Evolutionary conservation across 176 grass and related monocot species (phyloP), one percentile per base, ranked within the genome.

Genomic region (Panicum miliaceum): DNA sequence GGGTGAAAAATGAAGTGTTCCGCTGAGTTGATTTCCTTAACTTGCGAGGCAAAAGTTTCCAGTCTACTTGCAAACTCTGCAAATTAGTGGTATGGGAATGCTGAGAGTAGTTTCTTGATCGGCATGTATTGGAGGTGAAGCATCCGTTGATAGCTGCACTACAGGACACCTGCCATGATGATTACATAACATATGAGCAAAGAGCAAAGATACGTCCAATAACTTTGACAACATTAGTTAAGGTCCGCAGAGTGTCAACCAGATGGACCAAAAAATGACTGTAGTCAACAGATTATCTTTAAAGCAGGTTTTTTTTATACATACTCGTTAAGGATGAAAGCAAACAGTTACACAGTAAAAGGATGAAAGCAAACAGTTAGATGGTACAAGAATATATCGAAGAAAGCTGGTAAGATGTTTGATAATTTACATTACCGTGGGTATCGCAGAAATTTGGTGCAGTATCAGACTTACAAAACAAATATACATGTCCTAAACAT

Each of bases 111-210:
- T 46, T 86, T 79, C 73, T 83, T 66, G 88, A 66, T 37, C 22
- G 47, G 20, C 58, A 38, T 47, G 66, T 68, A 50, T 72, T 73
- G 38, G 56, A 72, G 15, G 73, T 65, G 36, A 90, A 86, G 23
- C 73, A 82, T 77, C 76, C 66, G 40, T 86, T 73, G 40, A 86
- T 38, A 74, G 82, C 82, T 88, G 82, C 78, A 86, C 83, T 73
- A 78, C 18, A 82, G 4, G 77, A 75, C 3, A 88, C 78, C 90
- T 92, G 90, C 58, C 14, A 79, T 25, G 71, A 64, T 52, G 18
- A 18, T 59, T 36, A 76, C n/a, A 62, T 1, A 70, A 66, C 15
- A 75, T 5, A 16, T 62, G 52, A 50, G 8, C 9, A 41, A 61
- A 56, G 32, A 58, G 29, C 3, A 77, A 8, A 18, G 35, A 29